These are phyloP conservation scores for Sarcomyxa edulis DNA, from an alignment of 768 basidiomycete genomes.

Conservation along the genomic window DNA sequence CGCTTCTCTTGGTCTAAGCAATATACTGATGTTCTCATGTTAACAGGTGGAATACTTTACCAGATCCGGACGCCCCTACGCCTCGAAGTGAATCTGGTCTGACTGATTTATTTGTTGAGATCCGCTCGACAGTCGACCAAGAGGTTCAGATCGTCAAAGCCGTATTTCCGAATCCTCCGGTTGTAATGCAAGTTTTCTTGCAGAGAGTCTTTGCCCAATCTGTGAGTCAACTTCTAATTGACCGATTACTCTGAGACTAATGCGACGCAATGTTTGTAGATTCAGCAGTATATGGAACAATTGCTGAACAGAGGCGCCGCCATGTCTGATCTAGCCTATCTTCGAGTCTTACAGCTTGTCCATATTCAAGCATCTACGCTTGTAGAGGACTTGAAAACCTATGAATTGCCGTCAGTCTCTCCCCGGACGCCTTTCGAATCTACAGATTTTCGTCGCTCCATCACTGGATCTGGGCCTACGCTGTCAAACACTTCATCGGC, in stretches of 20 bases:
- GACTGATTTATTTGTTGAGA: constrained; percentile 77
- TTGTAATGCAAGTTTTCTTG: constrained; percentile 97
- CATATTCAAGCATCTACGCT: constrained; percentile 73
- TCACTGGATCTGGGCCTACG: constrained; percentile 40
- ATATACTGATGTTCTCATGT: constrained; percentile 5
- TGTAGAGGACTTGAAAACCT: constrained; percentile 87
- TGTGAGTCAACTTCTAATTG: constrained; percentile 38
- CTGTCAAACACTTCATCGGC: constrained; percentile 47
- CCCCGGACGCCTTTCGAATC: constrained; percentile 62
- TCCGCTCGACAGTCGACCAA: constrained; percentile 85
- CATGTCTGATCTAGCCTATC: constrained; percentile 84
- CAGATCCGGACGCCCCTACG: constrained; percentile 72
- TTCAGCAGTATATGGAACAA: constrained; percentile 94
- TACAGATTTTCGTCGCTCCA: constrained; percentile 53
- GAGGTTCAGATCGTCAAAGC: constrained; percentile 98
- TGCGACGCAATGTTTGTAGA: constrained; percentile 38
- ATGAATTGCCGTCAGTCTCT: constrained; percentile 72
- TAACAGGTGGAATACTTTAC: constrained; percentile 73
- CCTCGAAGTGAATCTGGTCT: constrained; percentile 81
- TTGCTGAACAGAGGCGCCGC: constrained; percentile 70
- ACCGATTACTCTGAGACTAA: neutral
- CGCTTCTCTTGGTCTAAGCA: neutral
- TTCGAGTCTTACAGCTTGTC: constrained; percentile 85
- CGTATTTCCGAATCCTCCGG: constrained; percentile 93
- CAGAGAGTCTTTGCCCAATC: constrained; percentile 98